Conservation (phyloP, 768 basidiomycete genomes). For the Lactifluus pinguis region DNA sequence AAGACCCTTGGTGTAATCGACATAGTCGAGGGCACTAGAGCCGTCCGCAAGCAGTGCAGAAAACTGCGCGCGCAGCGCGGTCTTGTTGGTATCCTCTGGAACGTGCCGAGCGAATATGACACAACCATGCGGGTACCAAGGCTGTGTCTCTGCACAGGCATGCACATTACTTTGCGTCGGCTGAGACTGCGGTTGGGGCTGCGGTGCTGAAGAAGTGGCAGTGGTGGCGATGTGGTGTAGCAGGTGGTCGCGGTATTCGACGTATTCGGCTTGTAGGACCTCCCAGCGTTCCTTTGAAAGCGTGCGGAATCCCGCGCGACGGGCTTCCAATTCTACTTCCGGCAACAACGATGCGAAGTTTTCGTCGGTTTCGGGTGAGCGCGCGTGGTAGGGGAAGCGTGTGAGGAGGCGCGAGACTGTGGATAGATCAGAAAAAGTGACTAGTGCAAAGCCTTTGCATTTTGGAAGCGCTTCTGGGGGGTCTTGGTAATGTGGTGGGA, state of each 20-base stretch:
- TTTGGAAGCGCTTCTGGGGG: constrained; percentile 42
- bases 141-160: too few species aligned
- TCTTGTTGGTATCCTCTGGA: constrained; percentile 73
- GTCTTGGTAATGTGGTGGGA: constrained; percentile 60
- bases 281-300: constrained; percentile 56
- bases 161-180: too few species aligned
- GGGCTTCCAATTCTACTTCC: constrained; percentile 33
- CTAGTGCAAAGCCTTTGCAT: constrained; percentile 70
- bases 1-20: constrained; percentile 73
- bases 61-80: constrained; percentile 58
- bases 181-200: neutral
- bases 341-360: neutral
- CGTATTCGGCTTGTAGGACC: constrained; percentile 56
- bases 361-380: neutral
- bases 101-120: constrained; percentile 36
- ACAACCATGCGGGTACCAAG: too few species aligned
- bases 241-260: constrained; percentile 48
- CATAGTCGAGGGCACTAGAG: constrained; percentile 52
- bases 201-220: neutral
- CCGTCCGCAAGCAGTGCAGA: constrained; percentile 30
- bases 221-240: constrained; percentile 27
- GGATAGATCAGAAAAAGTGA: constrained; percentile 39
- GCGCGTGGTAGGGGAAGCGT: constrained; percentile 54
- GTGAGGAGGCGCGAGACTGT: constrained; percentile 37
- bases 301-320: constrained; percentile 50